Base-by-base conservation (phyloP, 306 rosid genomes). In the Gynostemma pentaphyllum region DNA sequence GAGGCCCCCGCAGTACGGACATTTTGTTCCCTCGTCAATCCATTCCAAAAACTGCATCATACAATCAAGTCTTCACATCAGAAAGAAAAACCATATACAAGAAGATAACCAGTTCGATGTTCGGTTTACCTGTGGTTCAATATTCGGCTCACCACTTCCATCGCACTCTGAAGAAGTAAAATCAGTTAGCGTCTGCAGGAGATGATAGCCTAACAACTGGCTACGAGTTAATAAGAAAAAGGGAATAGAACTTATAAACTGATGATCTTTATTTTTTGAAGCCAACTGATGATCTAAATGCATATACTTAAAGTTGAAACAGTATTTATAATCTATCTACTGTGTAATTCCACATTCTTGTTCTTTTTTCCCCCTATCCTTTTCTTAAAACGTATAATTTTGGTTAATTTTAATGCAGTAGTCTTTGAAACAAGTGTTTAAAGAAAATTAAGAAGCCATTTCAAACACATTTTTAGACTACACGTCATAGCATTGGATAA, bases 1-100 rank as follows among this genome's bases (percentile, higher is more conserved):
- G 44, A 56, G 74, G 67, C 99, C 99, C 40, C 84, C 94, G 78
- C 96, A 88, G 34, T 92, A 92, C 27, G 96, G 90, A 70, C 99
- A 92, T 23, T 79, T 81, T 18, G 83, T 48, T 68, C 55, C 90
- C 72, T 92, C 90, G 1, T 53, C 88, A 66, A 88, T 74, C 98
- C 90, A 92, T 73, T 92, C 98, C 85, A 86, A 8, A 83, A 92
- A 92, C 99, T 92, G 94, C 82, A 76, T 23, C 12, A 69, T 37
- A 54, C 41, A 78, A 67, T 47, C 44, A 24, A 45, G 7, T 32
- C 19, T 56, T 19, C 39, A 30, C 42, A 55, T 37, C 36, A 51
- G 5, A 51, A 74, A 32, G 74, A 72, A 44, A 22, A 49, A 46
- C 44, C 45, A 69, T n/a, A n/a, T n/a, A n/a, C n/a, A n/a, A n/a